Conservation (phyloP, 140 eudicot genomes). For the Stevia rebaudiana region DNA sequence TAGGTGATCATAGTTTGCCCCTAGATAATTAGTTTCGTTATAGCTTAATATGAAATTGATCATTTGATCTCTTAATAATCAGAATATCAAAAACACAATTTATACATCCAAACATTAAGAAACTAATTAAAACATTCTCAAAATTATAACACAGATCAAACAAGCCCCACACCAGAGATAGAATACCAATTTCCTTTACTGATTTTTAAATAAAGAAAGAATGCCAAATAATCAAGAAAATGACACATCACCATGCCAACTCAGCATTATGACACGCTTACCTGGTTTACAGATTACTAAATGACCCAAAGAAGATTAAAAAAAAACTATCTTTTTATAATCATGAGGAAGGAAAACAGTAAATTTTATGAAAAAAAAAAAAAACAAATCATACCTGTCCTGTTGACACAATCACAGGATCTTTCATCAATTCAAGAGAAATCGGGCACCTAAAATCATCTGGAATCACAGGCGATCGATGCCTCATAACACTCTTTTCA, state of each 20-base stretch:
- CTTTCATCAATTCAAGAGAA: conserved; percentile 96
- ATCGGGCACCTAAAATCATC: conserved; percentile 97
- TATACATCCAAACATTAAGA: background rate
- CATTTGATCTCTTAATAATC: background rate
- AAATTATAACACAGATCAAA: background rate
- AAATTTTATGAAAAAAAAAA: background rate
- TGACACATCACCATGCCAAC: too few relatives aligned
- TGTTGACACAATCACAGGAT: conserved; percentile 95
- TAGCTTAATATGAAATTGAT: background rate
- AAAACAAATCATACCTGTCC: conserved; percentile 63
- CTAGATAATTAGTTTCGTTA: background rate
- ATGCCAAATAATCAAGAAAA: too few relatives aligned
- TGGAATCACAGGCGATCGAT: conserved; percentile 88
- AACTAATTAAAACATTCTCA: background rate
- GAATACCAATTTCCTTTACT: too few relatives aligned
- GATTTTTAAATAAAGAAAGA: too few relatives aligned
- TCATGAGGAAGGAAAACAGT: background rate
- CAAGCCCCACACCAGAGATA: background rate
- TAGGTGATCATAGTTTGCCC: too few relatives aligned
- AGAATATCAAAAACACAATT: background rate
- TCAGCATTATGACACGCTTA: too few relatives aligned
- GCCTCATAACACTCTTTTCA: conserved; percentile 60
- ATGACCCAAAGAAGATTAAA: too few relatives aligned
- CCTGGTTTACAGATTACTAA: too few relatives aligned
- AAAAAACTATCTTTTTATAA: too few relatives aligned